phyloP scores from a whole-genome alignment of 2,329 filamentous ascomycete genomes.

The Phoma sp. region DNA sequence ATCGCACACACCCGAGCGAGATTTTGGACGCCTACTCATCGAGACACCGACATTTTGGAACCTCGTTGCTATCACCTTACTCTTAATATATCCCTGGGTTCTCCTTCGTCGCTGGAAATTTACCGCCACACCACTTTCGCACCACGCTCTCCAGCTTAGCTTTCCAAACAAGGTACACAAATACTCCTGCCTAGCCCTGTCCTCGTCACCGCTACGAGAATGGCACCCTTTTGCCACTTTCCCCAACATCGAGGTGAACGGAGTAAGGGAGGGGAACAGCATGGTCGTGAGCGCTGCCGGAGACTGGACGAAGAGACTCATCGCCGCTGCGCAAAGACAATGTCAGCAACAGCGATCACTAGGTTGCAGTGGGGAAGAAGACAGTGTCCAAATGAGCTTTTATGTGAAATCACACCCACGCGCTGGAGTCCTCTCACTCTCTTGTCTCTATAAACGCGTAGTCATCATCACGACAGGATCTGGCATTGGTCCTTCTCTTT shows the following conservation, averaged over 20 bases:
- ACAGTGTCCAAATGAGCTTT: constrained; percentile 28
- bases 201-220: constrained; percentile 36
- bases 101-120: constrained; percentile 72
- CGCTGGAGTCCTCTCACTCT: constrained; percentile 42
- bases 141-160: constrained; percentile 74
- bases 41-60: constrained; percentile 64
- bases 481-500: constrained; percentile 49
- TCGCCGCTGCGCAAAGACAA: constrained; percentile 24
- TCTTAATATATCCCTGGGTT: constrained; percentile 76
- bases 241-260: constrained; percentile 40
- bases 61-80: constrained; percentile 66
- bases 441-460: constrained; percentile 37
- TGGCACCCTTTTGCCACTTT: constrained; percentile 51
- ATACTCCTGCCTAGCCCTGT: constrained; percentile 43
- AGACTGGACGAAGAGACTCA: constrained; percentile 33
- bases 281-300: constrained; percentile 46
- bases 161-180: constrained; percentile 35
- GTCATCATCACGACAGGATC: constrained; percentile 46
- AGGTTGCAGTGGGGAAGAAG: neutral
- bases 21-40: constrained; percentile 11
- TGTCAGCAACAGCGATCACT: neutral
- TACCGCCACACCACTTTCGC: constrained; percentile 69
- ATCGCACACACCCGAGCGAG: neutral
- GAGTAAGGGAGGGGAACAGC: constrained; percentile 39
- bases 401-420: constrained; percentile 40